Evolutionary conservation across 2,329 filamentous ascomycete genomes (phyloP).

Genomic region (Penicillium carneum): DNA sequence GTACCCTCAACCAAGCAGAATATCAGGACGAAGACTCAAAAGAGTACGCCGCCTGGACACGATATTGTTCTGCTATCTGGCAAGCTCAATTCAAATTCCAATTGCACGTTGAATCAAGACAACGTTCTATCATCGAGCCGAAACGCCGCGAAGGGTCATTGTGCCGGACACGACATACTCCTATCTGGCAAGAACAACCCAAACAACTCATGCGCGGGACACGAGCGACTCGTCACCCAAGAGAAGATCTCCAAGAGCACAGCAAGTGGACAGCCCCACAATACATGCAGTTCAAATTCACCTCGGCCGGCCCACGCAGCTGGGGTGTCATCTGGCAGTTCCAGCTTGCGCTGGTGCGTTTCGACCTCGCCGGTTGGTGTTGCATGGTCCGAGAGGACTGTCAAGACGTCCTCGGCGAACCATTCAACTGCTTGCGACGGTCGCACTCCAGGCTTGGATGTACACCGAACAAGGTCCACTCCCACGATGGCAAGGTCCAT

Average conservation of each 20-base stretch:
- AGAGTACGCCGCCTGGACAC: conserved; percentile 3
- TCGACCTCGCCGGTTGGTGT: conserved; percentile 1
- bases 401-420: conserved; percentile 3
- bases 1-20: conserved; percentile 3
- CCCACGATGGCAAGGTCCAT: neutral
- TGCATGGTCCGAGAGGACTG: neutral
- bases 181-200: conserved; percentile 3
- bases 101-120: neutral
- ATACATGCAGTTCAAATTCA: neutral
- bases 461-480: neutral
- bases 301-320: neutral
- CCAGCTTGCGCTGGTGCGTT: conserved; percentile 20
- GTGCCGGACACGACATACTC: neutral
- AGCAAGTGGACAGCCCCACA: conserved; percentile 1
- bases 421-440: neutral
- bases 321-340: conserved; percentile 2
- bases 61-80: conserved; percentile 1
- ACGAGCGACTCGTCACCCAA: neutral
- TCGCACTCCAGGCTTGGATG: neutral
- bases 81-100: neutral
- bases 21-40: conserved; percentile 4
- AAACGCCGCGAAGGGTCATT: neutral
- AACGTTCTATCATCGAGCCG: neutral
- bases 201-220: neutral
- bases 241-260: neutral